These are phyloP conservation scores for Starmerella sirachaensis DNA, from an alignment of 805 yeast species.

Conservation along the genomic window DNA sequence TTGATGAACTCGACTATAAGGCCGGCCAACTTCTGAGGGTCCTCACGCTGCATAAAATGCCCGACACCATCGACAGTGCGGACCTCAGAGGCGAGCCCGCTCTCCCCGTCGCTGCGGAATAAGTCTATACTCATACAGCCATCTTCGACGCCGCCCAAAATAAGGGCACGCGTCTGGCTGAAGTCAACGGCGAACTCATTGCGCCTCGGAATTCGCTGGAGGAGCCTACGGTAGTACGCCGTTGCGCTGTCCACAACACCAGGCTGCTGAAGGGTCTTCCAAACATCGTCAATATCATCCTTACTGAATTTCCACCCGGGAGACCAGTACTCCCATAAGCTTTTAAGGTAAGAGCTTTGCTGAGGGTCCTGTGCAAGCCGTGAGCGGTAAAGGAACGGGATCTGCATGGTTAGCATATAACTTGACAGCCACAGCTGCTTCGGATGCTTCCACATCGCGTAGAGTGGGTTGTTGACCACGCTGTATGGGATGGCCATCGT, in stretches of 20 bases:
- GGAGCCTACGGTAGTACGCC: slow-evolving; percentile 21
- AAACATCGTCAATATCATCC: slow-evolving; percentile 17
- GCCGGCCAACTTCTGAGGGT: slow-evolving; percentile 18
- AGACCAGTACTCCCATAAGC: slow-evolving; percentile 24
- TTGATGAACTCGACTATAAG: slow-evolving; percentile 10
- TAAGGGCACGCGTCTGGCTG: slow-evolving; percentile 13
- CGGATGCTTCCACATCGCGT: slow-evolving; percentile 12
- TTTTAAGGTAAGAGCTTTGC: slow-evolving; percentile 12
- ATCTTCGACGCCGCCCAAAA: slow-evolving; percentile 22
- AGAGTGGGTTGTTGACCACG: slow-evolving; percentile 7
- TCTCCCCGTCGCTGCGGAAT: background rate
- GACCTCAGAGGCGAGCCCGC: slow-evolving; percentile 9
- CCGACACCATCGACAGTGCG: slow-evolving; percentile 20
- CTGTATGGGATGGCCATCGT: slow-evolving; percentile 24
- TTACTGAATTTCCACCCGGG: slow-evolving; percentile 20
- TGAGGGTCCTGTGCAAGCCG: slow-evolving; percentile 6
- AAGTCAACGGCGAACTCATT: slow-evolving; percentile 16
- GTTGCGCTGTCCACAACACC: slow-evolving; percentile 23
- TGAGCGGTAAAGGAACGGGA: slow-evolving; percentile 18
- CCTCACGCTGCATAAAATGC: slow-evolving; percentile 25
- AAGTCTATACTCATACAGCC: slow-evolving; percentile 19
- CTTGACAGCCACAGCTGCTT: slow-evolving; percentile 22
- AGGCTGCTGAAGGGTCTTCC: slow-evolving; percentile 18
- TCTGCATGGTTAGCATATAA: slow-evolving; percentile 24
- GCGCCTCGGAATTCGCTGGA: slow-evolving; percentile 2